These are phyloP conservation scores for Alternaria angustiovoidea DNA, from an alignment of 2,329 filamentous ascomycete genomes.

Conservation along the genomic window DNA sequence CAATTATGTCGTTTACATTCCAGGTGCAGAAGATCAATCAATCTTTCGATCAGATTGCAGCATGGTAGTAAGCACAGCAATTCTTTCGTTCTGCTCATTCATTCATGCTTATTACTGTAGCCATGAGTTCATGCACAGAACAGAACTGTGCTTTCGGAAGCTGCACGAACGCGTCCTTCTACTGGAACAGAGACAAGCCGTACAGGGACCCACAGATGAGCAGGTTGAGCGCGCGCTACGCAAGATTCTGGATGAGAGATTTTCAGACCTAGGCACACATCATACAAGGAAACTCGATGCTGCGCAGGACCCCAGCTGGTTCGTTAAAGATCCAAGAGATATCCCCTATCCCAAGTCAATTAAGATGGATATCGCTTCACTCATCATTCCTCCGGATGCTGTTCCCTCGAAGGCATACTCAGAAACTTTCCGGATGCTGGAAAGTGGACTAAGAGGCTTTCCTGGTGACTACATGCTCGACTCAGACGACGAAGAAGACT, in stretches of 20 bases:
- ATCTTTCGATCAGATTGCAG: conserved; percentile 43
- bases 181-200: conserved; percentile 38
- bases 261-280: conserved; percentile 25
- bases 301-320: conserved; percentile 26
- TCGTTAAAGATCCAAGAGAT: conserved; percentile 28
- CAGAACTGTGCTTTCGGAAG: conserved; percentile 39
- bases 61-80: conserved; percentile 42
- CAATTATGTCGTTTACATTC: conserved; percentile 43
- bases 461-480: conserved; percentile 18
- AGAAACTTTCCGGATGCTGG: conserved; percentile 40
- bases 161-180: conserved; percentile 37
- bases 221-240: conserved; percentile 47
- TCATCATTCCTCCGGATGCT: conserved; percentile 38
- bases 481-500: conserved; percentile 7
- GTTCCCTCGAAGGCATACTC: conserved; percentile 42
- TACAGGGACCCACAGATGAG: conserved; percentile 39
- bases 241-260: conserved; percentile 46
- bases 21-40: conserved; percentile 44
- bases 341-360: conserved; percentile 24
- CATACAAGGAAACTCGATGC: conserved; percentile 14
- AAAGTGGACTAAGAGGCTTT: conserved; percentile 29
- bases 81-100: neutral
- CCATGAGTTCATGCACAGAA: conserved; percentile 43
- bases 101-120: conserved; percentile 22
- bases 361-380: conserved; percentile 27